A percentile compares a stretch with the other conserved stretches of the same genome.
phyloP scores from a whole-genome alignment of 768 basidiomycete genomes.

The Coprinopsis strossmayeri region DNA sequence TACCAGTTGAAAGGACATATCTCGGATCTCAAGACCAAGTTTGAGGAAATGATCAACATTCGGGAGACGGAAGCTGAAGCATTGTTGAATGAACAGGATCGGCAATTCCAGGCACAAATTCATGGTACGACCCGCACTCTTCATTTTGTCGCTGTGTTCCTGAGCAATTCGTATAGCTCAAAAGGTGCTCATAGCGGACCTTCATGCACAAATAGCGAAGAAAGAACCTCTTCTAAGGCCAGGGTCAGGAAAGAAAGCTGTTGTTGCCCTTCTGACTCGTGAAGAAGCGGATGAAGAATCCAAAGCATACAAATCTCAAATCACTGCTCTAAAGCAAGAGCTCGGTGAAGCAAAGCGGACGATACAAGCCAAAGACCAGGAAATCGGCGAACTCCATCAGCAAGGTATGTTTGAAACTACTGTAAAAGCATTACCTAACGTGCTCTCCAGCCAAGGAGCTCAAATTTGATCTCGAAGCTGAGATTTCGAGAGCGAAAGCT shows the following conservation, averaged over 20 bases:
- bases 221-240: constrained; percentile 46
- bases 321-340: constrained; percentile 34
- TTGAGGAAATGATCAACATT: constrained; percentile 53
- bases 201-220: constrained; percentile 47
- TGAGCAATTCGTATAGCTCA: constrained; percentile 37
- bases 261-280: constrained; percentile 61
- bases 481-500: constrained; percentile 49
- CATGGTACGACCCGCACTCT: constrained; percentile 34
- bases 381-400: constrained; percentile 41
- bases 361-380: constrained; percentile 37
- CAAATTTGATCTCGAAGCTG: constrained; percentile 50
- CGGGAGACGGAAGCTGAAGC: constrained; percentile 64
- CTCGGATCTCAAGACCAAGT: constrained; percentile 40
- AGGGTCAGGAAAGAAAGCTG: constrained; percentile 25
- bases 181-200: constrained; percentile 46
- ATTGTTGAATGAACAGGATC: constrained; percentile 37
- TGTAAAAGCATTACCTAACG: background rate
- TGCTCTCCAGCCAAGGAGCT: constrained; percentile 40
- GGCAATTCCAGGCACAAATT: constrained; percentile 44
- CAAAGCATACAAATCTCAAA: constrained; percentile 25
- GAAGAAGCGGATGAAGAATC: constrained; percentile 69
- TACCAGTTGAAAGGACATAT: constrained; percentile 37
- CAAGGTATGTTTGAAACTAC: constrained; percentile 32
- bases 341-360: constrained; percentile 36
- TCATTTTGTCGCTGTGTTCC: constrained; percentile 1